Base-by-base conservation (phyloP, 2,329 filamentous ascomycete genomes). In the Fusarium tupiense region DNA sequence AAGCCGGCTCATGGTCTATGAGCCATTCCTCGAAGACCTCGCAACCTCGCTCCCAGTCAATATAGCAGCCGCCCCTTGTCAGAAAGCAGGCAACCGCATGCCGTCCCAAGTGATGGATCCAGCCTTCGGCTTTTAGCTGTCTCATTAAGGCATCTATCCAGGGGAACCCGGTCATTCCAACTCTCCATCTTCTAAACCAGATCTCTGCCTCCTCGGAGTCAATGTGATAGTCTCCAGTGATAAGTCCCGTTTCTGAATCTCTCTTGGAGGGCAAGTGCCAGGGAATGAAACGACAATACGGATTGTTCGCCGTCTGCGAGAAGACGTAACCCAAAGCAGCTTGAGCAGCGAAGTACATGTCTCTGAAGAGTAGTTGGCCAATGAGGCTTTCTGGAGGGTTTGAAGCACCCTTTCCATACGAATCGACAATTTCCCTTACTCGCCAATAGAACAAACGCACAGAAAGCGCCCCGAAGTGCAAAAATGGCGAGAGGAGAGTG, bases 331-430 rank as follows among this genome's bases (percentile, higher is more conserved):
- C 93, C 3, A 94, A 83, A 0, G 89, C 87, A 2, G 92, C 92
- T 79, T 95, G 92, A 0, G 93, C 92, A 20, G 89, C 92, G 76
- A 95, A 95, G 81, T 95, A 95, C 93, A 95, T 95, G 79, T 95
- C 93, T 22, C 93, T 87, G 80, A 95, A 95, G 17, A 94, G 84
- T 3, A 95, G 82, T 76, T 95, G 93, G 6, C 93, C 93, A 0
- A 88, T 91, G 22, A 95, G 81, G 69, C 90, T 93, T n/a, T 89
- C 90, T 0, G 93, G 93, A 2, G 91, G 90, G 33, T 85, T 84
- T 13, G 90, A 91, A 6, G 88, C 88, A 6, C 85, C 86, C 40
- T 86, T 85, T 40, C 88, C 87, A 76, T 89, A 90, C 17, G 84
- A 83, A 9, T 88, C 83, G 6, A 93, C 86, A 2, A 92, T 86